Percentiles rank a stretch among this genome's conserved stretches.
Evolutionary conservation across 106 monocot species (phyloP).

Genomic region (Dactylorhiza incarnata): DNA sequence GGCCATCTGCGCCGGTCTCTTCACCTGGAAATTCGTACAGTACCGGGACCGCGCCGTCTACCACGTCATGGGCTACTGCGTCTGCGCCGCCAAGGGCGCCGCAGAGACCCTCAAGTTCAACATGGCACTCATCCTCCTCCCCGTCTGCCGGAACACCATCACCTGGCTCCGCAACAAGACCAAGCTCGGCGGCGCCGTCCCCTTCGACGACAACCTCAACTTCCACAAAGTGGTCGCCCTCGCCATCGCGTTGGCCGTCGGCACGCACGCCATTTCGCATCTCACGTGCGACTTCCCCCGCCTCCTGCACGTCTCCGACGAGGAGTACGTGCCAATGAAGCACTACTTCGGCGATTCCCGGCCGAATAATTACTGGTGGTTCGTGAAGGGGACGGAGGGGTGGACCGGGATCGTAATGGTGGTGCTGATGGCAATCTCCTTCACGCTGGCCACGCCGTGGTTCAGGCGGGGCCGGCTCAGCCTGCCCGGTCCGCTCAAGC

Average conservation of each 20-base stretch:
- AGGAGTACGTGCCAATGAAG: slow-evolving; percentile 61
- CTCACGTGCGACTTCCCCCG: slow-evolving; percentile 91
- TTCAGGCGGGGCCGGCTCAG: slow-evolving; percentile 54
- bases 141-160: slow-evolving; percentile 91
- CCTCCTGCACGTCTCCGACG: slow-evolving; percentile 59
- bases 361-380: slow-evolving; percentile 96
- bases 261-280: slow-evolving; percentile 61
- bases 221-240: slow-evolving; percentile 92
- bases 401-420: slow-evolving; percentile 92
- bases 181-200: slow-evolving; percentile 44
- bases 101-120: slow-evolving; percentile 96
- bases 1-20: slow-evolving; percentile 50
- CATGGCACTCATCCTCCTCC: slow-evolving; percentile 92
- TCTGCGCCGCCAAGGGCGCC: slow-evolving; percentile 83
- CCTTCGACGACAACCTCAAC: slow-evolving; percentile 91
- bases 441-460: slow-evolving; percentile 72
- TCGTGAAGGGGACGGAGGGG: slow-evolving; percentile 88
- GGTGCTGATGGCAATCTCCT: slow-evolving; percentile 73
- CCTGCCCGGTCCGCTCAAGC: slow-evolving; percentile 43
- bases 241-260: slow-evolving; percentile 47
- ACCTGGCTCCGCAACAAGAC: slow-evolving; percentile 87
- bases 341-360: slow-evolving; percentile 52
- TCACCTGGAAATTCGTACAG: slow-evolving; percentile 85
- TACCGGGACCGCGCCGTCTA: slow-evolving; percentile 64
- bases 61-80: slow-evolving; percentile 92